Percentiles rank a stretch among this genome's conserved stretches.
These are phyloP conservation scores for Ilyonectria sp. DNA, from an alignment of 2,329 filamentous ascomycete species.

Conservation along the genomic window DNA sequence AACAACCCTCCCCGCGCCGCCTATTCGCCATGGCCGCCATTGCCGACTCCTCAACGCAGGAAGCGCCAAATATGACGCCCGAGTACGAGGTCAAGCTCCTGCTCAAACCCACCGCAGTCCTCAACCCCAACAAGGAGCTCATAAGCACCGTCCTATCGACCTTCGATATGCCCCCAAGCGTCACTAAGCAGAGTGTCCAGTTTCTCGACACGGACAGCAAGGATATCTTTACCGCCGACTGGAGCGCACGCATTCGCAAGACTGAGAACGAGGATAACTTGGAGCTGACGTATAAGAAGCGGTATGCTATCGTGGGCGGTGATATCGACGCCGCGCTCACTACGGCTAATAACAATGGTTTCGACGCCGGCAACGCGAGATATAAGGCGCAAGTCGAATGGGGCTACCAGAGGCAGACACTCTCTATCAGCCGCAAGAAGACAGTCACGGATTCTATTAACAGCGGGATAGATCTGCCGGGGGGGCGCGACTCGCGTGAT, in stretches of 20 bases:
- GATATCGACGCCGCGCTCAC: slow-evolving; percentile 50
- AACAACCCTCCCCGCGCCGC: neutral
- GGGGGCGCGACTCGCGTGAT: slow-evolving; percentile 36
- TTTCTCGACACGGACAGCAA: slow-evolving; percentile 53
- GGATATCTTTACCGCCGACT: slow-evolving; percentile 53
- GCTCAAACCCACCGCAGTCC: slow-evolving; percentile 51
- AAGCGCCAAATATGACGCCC: slow-evolving; percentile 33
- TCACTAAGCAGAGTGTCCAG: slow-evolving; percentile 55
- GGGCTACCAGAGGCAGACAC: slow-evolving; percentile 54
- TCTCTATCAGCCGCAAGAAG: slow-evolving; percentile 54
- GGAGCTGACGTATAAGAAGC: slow-evolving; percentile 59
- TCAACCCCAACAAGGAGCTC: slow-evolving; percentile 50
- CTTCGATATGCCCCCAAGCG: slow-evolving; percentile 50
- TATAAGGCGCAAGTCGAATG: slow-evolving; percentile 56
- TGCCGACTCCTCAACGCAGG: neutral
- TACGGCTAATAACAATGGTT: slow-evolving; percentile 52
- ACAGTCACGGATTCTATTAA: slow-evolving; percentile 42
- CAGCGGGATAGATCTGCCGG: slow-evolving; percentile 46
- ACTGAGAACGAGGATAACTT: slow-evolving; percentile 50
- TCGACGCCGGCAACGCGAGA: slow-evolving; percentile 45
- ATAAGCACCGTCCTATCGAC: slow-evolving; percentile 47
- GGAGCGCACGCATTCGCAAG: slow-evolving; percentile 56
- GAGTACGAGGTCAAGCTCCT: slow-evolving; percentile 55
- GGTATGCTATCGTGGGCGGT: slow-evolving; percentile 49
- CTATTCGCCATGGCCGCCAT: slow-evolving; percentile 1